Conservation (phyloP, 2,329 filamentous ascomycete genomes). For the Cladophialophora yegresii region DNA sequence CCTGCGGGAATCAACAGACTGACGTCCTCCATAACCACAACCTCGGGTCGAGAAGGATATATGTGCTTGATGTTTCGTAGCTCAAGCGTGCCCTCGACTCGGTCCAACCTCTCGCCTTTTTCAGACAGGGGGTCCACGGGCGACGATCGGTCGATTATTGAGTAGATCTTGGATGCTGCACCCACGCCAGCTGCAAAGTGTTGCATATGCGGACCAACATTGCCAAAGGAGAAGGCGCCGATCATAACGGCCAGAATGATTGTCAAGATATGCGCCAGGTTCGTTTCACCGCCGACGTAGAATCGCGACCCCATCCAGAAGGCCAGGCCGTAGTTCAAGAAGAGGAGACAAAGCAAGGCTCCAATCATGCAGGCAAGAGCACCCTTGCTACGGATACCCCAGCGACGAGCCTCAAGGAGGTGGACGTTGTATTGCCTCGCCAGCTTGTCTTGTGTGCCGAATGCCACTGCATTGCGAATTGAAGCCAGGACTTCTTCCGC, state of each 20-base stretch:
- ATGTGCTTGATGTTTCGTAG: constrained; percentile 85
- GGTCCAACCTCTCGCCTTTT: constrained; percentile 70
- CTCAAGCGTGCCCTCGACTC: constrained; percentile 75
- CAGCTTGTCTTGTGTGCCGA: constrained; percentile 90
- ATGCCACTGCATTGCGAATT: constrained; percentile 87
- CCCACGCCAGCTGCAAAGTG: constrained; percentile 82
- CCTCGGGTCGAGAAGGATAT: constrained; percentile 89
- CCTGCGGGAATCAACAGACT: constrained; percentile 79
- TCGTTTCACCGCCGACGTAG: constrained; percentile 65
- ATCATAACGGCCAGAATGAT: constrained; percentile 91
- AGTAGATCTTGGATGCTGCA: constrained; percentile 88
- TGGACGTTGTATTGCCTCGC: constrained; percentile 80
- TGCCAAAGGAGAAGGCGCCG: constrained; percentile 86
- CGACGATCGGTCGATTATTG: constrained; percentile 84
- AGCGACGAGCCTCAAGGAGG: constrained; percentile 70
- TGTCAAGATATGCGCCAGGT: constrained; percentile 72
- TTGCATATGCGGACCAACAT: constrained; percentile 80
- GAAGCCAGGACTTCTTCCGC: constrained; percentile 95
- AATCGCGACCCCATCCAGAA: constrained; percentile 84
- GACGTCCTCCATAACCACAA: constrained; percentile 83
- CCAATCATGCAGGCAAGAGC: constrained; percentile 77
- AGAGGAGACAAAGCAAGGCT: constrained; percentile 79
- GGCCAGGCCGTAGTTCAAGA: constrained; percentile 80
- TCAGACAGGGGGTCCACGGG: constrained; percentile 76
- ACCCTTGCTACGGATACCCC: constrained; percentile 74